Evolutionary conservation across 352 stramenopile species (phyloP), one percentile per base, ranked within the genome.

Genomic region (Phytophthora ohioensis): DNA sequence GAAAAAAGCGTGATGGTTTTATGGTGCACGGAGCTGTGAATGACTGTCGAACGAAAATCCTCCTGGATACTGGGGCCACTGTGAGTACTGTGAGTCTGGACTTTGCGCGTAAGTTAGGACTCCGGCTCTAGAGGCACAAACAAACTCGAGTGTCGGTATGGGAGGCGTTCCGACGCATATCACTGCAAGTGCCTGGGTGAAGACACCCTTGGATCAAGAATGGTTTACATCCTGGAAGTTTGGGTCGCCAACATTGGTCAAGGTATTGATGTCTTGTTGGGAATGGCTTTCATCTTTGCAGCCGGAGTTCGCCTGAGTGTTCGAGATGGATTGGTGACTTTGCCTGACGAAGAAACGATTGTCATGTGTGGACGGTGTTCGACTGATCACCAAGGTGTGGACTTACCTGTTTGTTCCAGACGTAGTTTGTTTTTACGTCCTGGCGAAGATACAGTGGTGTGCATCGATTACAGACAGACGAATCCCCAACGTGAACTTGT

Each of bases 221-320:
- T 21, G 17, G 17, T 21, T 21, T 21, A 21, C 17, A 21, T 1
- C 17, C 17, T 21, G 17, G 17, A 21, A 21, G 17, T 21, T 21
- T 21, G 17, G 17, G 17, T 21, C 17, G 0, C 3, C 42, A 6
- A 54, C 53, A 1, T 27, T 76, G 72, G 65, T 4, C 0, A 17
- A 17, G 17, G 17, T 0, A 51, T 78, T 21, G 64, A 80, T 6
- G 72, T 55, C 5, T 35, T 79, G 0, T 46, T 82, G 0, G 64
- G 75, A 1, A 73, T 79, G 63, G 51, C 75, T 27, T 82, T 79
- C 54, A 80, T 80, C 58, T 34, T 62, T 5, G n/a, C 21, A 7
- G 39, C 67, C n/a, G 71, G 64, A 2, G 62, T 82, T 3, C 34
- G 68, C 3, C 35, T 70, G 0, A 55, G 55, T 15, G 35, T 54